phyloP scores from a whole-genome alignment of 306 rosid species.

The Medicago lupulina region DNA sequence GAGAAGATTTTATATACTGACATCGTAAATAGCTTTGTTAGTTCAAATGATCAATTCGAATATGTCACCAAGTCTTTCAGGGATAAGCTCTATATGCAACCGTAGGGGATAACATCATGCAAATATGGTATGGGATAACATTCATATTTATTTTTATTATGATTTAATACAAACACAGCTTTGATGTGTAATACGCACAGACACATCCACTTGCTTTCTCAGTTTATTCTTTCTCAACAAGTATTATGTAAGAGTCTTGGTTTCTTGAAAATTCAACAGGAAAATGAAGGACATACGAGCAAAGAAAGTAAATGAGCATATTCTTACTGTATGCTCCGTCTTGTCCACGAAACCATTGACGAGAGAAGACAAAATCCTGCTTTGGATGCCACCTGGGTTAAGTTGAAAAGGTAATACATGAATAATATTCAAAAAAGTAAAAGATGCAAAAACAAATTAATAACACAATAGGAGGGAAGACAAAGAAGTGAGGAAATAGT shows the following conservation, averaged over 20 bases:
- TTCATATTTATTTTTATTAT: neutral
- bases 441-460: conserved; percentile 25
- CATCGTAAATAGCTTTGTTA: neutral
- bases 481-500: conserved; percentile 20
- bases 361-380: conserved; percentile 88
- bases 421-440: conserved; percentile 28
- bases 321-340: conserved; percentile 97
- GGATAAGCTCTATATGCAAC: neutral
- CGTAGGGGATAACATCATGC: no score
- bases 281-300: conserved; percentile 32
- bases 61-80: neutral
- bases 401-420: conserved; percentile 37
- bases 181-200: neutral
- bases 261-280: conserved; percentile 17
- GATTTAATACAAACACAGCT: neutral
- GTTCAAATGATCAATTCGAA: conserved; percentile 7
- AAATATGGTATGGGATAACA: no score
- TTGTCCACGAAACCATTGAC: conserved; percentile 98
- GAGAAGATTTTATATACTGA: neutral
- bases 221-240: neutral
- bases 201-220: conserved; percentile 1
- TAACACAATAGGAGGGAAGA: conserved; percentile 22
- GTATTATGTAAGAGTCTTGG: conserved; percentile 29
- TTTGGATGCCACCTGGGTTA: conserved; percentile 81
- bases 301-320: conserved; percentile 36